Evolutionary conservation across 2,329 filamentous ascomycete species (phyloP).

Genomic region (Alternaria triticina): DNA sequence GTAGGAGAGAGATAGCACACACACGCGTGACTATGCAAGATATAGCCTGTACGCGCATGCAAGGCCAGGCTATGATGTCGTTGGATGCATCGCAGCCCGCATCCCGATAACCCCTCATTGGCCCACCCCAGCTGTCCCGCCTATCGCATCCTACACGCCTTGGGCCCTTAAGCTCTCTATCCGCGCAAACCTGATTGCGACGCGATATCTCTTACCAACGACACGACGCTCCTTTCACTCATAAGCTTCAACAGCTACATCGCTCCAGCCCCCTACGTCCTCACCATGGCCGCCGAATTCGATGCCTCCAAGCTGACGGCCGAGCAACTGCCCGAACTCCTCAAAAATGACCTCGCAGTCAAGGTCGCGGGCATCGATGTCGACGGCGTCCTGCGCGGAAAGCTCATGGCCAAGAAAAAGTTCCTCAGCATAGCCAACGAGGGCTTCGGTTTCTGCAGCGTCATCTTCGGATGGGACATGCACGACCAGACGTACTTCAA

Average conservation of each 20-base stretch:
- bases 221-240: neutral
- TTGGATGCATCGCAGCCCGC: constrained; percentile 12
- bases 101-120: constrained; percentile 33
- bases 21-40: constrained; percentile 10
- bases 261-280: neutral
- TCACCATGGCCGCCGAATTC: constrained; percentile 18
- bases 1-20: constrained; percentile 5
- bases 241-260: neutral
- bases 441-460: constrained; percentile 92
- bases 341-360: constrained; percentile 75
- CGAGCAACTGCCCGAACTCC: constrained; percentile 69
- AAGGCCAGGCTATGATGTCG: constrained; percentile 20
- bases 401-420: constrained; percentile 91
- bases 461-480: constrained; percentile 97
- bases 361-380: constrained; percentile 89
- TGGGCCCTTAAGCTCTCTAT: constrained; percentile 5
- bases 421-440: constrained; percentile 81
- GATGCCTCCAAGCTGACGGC: constrained; percentile 59
- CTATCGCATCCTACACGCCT: constrained; percentile 12
- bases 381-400: constrained; percentile 85
- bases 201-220: neutral
- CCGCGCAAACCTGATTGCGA: constrained; percentile 15
- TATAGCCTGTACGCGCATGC: constrained; percentile 13
- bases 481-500: constrained; percentile 88
- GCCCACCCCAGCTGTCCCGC: constrained; percentile 32